These are phyloP conservation scores for Alternaria consortialis DNA, from an alignment of 2,329 filamentous ascomycete species.

Conservation along the genomic window DNA sequence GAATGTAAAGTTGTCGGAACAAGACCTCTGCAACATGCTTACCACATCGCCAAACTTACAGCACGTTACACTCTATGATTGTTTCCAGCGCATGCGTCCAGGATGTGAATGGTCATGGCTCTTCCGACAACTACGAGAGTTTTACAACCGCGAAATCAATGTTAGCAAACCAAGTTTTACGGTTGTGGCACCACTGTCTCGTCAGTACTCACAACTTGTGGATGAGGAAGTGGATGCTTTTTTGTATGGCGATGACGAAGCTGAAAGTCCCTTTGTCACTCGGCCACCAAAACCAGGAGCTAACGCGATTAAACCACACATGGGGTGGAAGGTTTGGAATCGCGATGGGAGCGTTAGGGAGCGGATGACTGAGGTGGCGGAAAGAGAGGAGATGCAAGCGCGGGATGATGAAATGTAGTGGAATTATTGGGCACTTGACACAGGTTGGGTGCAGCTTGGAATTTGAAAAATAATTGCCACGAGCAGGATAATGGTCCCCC, in stretches of 20 bases:
- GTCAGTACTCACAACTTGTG: conserved; percentile 5
- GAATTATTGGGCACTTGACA: neutral
- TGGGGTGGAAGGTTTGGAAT: conserved; percentile 22
- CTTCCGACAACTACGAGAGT: conserved; percentile 2
- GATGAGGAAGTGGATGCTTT: conserved; percentile 20
- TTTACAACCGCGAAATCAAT: neutral
- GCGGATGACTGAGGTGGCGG: conserved; percentile 5
- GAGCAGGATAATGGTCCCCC: neutral
- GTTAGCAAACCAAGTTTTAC: neutral
- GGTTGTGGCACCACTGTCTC: neutral
- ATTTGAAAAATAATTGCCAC: neutral
- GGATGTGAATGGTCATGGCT: neutral
- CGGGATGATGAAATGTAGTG: neutral
- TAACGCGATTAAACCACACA: conserved; percentile 1
- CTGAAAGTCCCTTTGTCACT: conserved; percentile 16
- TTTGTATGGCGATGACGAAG: conserved; percentile 8
- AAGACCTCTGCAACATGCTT: conserved; percentile 3
- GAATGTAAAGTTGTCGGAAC: neutral
- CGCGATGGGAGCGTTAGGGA: conserved; percentile 7
- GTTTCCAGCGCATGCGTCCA: neutral
- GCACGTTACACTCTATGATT: conserved; percentile 3
- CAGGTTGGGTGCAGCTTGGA: neutral
- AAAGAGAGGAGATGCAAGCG: neutral
- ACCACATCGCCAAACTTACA: neutral
- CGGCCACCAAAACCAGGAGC: neutral